Percentiles rank a stretch among this genome's conserved stretches.
phyloP scores from a whole-genome alignment of 2,329 filamentous ascomycete species.

The Beauveria varroae region DNA sequence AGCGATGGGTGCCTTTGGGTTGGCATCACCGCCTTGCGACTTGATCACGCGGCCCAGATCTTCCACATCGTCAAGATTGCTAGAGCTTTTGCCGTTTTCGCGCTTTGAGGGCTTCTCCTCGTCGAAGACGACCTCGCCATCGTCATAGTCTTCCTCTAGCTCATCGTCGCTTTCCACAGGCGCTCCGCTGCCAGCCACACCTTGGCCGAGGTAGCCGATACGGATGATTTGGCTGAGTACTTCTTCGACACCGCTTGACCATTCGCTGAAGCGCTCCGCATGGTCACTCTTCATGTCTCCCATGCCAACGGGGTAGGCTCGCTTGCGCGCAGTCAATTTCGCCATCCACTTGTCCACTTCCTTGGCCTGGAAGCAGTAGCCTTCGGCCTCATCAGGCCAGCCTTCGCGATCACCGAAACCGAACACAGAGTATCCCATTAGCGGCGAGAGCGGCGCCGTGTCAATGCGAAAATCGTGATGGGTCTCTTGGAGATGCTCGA shows the following conservation, averaged over 20 bases:
- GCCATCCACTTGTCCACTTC: constrained; percentile 95
- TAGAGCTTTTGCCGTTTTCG: constrained; percentile 25
- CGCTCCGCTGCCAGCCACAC: constrained; percentile 72
- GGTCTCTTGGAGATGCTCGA: constrained; percentile 82
- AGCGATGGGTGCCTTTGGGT: constrained; percentile 49
- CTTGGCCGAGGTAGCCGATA: constrained; percentile 54
- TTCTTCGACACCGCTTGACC: constrained; percentile 66
- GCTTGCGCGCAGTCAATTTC: constrained; percentile 78
- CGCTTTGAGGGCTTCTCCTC: constrained; percentile 38
- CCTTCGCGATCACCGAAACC: constrained; percentile 86
- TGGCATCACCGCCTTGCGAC: constrained; percentile 32
- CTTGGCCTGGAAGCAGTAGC: constrained; percentile 87
- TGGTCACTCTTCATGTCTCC: constrained; percentile 77
- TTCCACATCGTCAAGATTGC: constrained; percentile 69
- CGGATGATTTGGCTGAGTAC: constrained; percentile 56
- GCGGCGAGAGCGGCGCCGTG: constrained; percentile 66
- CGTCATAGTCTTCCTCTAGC: constrained; percentile 51
- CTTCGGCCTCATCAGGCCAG: constrained; percentile 85
- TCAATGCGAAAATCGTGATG: constrained; percentile 97
- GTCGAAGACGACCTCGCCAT: constrained; percentile 41
- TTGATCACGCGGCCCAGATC: constrained; percentile 66
- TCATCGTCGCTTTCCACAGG: constrained; percentile 80
- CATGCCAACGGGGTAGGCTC: constrained; percentile 83
- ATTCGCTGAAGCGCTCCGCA: constrained; percentile 61
- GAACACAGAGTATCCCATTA: constrained; percentile 88